Evolutionary conservation across 176 grass and related monocot species (phyloP).

Genomic region (Phoenix roebelenii): DNA sequence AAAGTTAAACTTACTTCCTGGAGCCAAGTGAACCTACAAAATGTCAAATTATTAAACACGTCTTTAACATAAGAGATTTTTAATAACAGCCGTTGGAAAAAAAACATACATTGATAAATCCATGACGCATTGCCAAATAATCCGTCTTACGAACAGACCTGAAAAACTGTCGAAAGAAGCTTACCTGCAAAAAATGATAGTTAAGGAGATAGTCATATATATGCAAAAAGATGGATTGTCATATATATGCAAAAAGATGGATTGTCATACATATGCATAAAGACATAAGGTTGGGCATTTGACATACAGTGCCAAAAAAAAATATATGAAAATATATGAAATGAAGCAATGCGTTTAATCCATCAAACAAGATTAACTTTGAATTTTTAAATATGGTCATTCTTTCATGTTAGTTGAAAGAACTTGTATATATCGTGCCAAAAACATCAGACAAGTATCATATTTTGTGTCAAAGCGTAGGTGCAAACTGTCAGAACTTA

Average conservation of each 20-base stretch:
- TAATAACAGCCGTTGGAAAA: neutral
- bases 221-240: neutral
- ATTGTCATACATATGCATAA: too few species aligned
- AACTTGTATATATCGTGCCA: too few species aligned
- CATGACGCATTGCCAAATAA: constrained; percentile 20
- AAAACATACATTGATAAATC: constrained; percentile 20
- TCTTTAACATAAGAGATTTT: neutral
- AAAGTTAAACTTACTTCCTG: constrained; percentile 17
- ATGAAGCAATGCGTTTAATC: too few species aligned
- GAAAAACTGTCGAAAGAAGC: constrained; percentile 16
- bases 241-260: neutral
- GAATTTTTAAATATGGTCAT: too few species aligned
- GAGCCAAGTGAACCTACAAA: constrained; percentile 19
- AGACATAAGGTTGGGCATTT: too few species aligned
- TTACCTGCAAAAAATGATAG: neutral
- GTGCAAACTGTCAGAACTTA: too few species aligned
- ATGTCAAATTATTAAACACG: neutral
- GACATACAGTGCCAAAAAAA: neutral
- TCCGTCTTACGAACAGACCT: constrained; percentile 15
- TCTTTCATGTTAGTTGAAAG: too few species aligned
- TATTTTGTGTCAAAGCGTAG: too few species aligned
- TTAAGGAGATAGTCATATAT: neutral
- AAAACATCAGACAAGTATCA: too few species aligned
- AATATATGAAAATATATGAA: neutral
- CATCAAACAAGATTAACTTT: neutral